Evolutionary conservation across 805 yeast genomes (phyloP), one percentile per base, ranked within the genome.

Genomic region (Lipomyces lipofer): DNA sequence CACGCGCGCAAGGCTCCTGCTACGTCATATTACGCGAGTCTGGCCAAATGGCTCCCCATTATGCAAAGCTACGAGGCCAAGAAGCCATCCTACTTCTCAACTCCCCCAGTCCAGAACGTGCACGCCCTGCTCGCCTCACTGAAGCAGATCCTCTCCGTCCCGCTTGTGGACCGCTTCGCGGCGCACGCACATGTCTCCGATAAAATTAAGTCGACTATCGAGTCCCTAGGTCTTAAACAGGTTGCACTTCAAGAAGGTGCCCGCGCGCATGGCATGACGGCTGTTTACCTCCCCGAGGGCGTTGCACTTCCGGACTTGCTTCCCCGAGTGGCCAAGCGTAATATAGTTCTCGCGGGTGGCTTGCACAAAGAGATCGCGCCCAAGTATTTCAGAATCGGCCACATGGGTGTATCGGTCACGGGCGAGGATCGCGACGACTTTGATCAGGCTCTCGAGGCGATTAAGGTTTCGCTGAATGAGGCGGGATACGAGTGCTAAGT

Each of bases 321-420:
- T 58, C 72, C 77, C 43, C 66, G 62, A 45, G 71, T 88, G 60
- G 80, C 83, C 57, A 71, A 76, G 49, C 80, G 82, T 63, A 91
- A 90, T 17, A 81, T 86, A 66, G 81, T 85, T 22, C 79, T 91
- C 46, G 96, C 97, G 43, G 95, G 94, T 47, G 97, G 97, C 54
- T 85, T 91, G 61, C 92, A 87, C 74, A 84, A 82, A 71, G 88
- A 83, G 22, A 82, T 89, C 65, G 84, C 82, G 44, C 79, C 86
- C 55, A 84, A 85, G 70, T 91, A 91, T 75, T 88, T 92, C 76
- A 82, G 98, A 72, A 83, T 91, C 56, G 98, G 98, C 32, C 98
- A 91, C 74, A 92, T 92, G 98, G 97, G 97, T 59, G 84, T 82
- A 55, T 79, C 90, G 44, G 87, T 84, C 10, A 73, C 80, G 54